Percentiles rank a stretch among this genome's conserved stretches.
phyloP scores from a whole-genome alignment of 768 basidiomycete species.

The Trametes meyenii region DNA sequence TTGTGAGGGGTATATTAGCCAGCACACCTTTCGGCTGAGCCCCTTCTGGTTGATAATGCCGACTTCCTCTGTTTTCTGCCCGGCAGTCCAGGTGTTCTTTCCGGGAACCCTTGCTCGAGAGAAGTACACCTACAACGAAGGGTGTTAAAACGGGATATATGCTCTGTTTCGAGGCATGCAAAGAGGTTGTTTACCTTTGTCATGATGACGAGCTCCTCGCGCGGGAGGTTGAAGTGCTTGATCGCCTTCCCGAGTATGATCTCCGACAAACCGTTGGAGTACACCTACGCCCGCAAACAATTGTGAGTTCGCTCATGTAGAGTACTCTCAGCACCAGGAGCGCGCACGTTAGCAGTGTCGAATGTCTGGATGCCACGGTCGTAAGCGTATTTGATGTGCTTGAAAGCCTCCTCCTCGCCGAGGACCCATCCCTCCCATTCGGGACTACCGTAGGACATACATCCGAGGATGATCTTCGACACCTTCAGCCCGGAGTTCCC shows the following conservation, averaged over 20 bases:
- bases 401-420: conserved; percentile 39
- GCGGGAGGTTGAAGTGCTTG: conserved; percentile 45
- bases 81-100: conserved; percentile 23
- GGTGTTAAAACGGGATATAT: background rate
- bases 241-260: conserved; percentile 49
- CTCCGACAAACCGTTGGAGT: conserved; percentile 45
- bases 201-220: conserved; percentile 53
- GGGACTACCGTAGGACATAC: conserved; percentile 38
- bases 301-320: conserved; percentile 39
- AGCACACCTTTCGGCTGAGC: conserved; percentile 42
- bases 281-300: conserved; percentile 40
- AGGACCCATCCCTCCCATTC: conserved; percentile 43
- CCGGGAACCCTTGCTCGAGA: conserved; percentile 6
- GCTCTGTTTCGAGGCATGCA: conserved; percentile 2
- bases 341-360: conserved; percentile 39
- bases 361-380: conserved; percentile 47
- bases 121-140: conserved; percentile 8
- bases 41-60: conserved; percentile 44
- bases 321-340: conserved; percentile 25
- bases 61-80: conserved; percentile 16
- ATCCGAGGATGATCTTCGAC: conserved; percentile 38
- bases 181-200: conserved; percentile 41
- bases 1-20: conserved; percentile 13
- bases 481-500: conserved; percentile 36
- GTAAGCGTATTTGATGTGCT: conserved; percentile 48